Evolutionary conservation across 164 flowering plant genomes (phyloP), one percentile per base, ranked within the genome.

Genomic region (Saururus chinensis): DNA sequence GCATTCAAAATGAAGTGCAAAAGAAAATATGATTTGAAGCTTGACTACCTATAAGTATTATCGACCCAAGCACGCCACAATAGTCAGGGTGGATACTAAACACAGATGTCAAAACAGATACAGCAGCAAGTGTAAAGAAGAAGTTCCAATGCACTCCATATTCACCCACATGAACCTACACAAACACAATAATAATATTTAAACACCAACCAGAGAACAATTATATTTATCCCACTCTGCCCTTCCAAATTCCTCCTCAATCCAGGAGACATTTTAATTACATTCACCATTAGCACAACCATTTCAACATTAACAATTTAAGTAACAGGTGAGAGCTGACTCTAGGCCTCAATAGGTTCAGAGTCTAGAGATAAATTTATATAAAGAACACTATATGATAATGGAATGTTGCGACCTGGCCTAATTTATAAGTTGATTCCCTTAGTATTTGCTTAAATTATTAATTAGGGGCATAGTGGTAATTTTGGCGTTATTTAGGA

Each of bases 111-210:
- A 92, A 74, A 53, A 89, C 61, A 40, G 98, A 80, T 52, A 92
- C 82, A 63, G 81, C 89, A 52, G 96, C 96, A 65, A 89, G 92
- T 37, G 96, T 87, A 80, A 92, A 92, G 73, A 92, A 92, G 82
- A 92, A 92, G 70, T 89, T 92, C 96, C 98, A 92, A 60, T 92
- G 98, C 59, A 89, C 89, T 56, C 98, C 96, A 82, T 89, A 92
- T 71, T 92, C 98, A 53, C 87, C 93, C 42, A 85, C 87, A 73
- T 92, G 96, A 67, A 89, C 96, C 98, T 92, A 70, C 59, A 76
- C 58, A 42, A 37, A 41, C 57, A 64, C 40, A 25, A 58, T 19
- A 65, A 53, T 55, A 12, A 45, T 12, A 8, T 3, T 12, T 45
- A 12, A 12, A 45, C 17, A 45, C 49, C 14, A 45, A 17, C 2